Conservation (phyloP, 2,329 filamentous ascomycete genomes). For the Xylariaceae sp. region DNA sequence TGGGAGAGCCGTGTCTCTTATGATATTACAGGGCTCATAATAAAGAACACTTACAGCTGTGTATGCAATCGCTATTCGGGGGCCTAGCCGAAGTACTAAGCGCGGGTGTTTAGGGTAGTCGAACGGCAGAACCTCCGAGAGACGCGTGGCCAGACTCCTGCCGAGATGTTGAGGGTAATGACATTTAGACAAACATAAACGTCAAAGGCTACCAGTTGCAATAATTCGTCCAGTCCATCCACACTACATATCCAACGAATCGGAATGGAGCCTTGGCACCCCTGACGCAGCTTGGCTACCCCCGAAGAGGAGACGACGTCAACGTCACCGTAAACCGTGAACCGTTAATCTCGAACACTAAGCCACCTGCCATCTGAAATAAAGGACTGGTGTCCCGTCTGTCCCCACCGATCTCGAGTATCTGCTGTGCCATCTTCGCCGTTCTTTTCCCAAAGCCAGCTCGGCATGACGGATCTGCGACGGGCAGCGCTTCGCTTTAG, state of each 20-base stretch:
- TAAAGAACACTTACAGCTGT: too few species aligned
- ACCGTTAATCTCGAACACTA: slow-evolving; percentile 11
- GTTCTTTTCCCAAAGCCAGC: slow-evolving; percentile 1
- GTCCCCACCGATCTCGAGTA: neutral
- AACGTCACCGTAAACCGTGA: neutral
- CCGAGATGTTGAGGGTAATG: too few species aligned
- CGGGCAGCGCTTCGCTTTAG: slow-evolving; percentile 17
- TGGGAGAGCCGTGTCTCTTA: too few species aligned
- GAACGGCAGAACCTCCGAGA: too few species aligned
- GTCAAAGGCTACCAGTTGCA: neutral
- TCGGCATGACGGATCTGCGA: slow-evolving; percentile 25
- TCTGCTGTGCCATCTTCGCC: neutral
- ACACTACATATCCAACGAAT: neutral
- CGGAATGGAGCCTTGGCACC: neutral
- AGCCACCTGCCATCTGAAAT: slow-evolving; percentile 7
- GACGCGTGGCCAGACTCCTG: too few species aligned
- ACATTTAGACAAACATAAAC: too few species aligned
- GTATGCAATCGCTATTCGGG: too few species aligned
- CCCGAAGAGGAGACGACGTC: too few species aligned
- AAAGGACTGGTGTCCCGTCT: neutral
- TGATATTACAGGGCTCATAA: too few species aligned
- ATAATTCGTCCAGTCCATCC: neutral
- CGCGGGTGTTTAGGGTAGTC: too few species aligned
- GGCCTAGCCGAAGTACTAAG: too few species aligned
- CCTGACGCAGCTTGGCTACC: neutral